phyloP scores from a whole-genome alignment of 2,329 filamentous ascomycete species.

The Scytalidium lignicola region DNA sequence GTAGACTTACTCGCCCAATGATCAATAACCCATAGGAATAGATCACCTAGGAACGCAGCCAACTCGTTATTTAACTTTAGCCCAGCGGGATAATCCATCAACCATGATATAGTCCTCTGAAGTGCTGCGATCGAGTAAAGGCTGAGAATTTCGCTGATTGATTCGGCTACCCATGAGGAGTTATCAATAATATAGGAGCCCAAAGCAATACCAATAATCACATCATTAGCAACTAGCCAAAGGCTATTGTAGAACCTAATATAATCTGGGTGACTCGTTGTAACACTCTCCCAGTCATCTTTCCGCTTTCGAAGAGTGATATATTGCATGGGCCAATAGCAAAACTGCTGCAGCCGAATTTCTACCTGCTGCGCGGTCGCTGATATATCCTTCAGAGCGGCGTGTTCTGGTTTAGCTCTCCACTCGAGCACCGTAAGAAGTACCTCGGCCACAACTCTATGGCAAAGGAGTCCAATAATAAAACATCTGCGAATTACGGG shows the following conservation, averaged over 20 bases:
- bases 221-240: slow-evolving; percentile 97
- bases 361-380: slow-evolving; percentile 97
- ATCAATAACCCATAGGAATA: slow-evolving; percentile 98
- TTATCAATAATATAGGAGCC: slow-evolving; percentile 98
- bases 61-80: slow-evolving; percentile 93
- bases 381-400: slow-evolving; percentile 90
- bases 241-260: slow-evolving; percentile 98
- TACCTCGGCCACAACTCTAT: slow-evolving; percentile 76
- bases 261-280: slow-evolving; percentile 92
- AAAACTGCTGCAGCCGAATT: slow-evolving; percentile 94
- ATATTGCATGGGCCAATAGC: slow-evolving; percentile 98
- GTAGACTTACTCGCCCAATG: slow-evolving; percentile 77
- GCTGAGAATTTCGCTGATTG: slow-evolving; percentile 70
- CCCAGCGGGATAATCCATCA: slow-evolving; percentile 93
- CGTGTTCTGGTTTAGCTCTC: slow-evolving; percentile 68
- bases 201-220: slow-evolving; percentile 95
- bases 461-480: slow-evolving; percentile 70
- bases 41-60: slow-evolving; percentile 85
- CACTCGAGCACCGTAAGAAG: slow-evolving; percentile 79
- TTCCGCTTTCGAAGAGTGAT: slow-evolving; percentile 84
- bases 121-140: slow-evolving; percentile 85
- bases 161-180: slow-evolving; percentile 72
- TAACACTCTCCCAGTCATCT: slow-evolving; percentile 91
- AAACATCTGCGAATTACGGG: slow-evolving; percentile 70
- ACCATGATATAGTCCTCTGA: slow-evolving; percentile 84